phyloP scores from a whole-genome alignment of 2,329 filamentous ascomycete species.

The Fusarium chlamydosporum region DNA sequence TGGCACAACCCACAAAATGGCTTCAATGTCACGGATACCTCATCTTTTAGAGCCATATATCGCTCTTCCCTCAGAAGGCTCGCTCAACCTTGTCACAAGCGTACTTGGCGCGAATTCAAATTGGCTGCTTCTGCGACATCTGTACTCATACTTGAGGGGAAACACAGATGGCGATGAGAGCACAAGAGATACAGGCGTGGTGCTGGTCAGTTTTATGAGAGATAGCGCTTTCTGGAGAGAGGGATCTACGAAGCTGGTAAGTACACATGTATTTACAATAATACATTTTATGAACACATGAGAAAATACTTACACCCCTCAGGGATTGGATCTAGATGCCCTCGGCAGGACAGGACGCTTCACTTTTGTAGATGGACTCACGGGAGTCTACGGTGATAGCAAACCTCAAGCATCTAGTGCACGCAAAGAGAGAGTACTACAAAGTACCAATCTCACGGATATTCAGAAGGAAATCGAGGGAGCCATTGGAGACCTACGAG shows the following conservation, averaged over 20 bases:
- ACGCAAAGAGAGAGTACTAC: slow-evolving; percentile 49
- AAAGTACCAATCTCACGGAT: slow-evolving; percentile 53
- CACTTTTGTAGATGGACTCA: slow-evolving; percentile 81
- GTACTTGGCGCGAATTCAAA: slow-evolving; percentile 75
- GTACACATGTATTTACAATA: background rate
- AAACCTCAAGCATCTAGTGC: slow-evolving; percentile 2
- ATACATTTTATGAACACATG: background rate
- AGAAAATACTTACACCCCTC: slow-evolving; percentile 6
- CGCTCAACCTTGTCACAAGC: slow-evolving; percentile 76
- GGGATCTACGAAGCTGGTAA: slow-evolving; percentile 75
- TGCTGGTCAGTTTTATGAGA: slow-evolving; percentile 87
- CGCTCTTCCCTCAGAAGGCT: slow-evolving; percentile 67
- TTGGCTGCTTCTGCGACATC: slow-evolving; percentile 73
- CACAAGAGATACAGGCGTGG: slow-evolving; percentile 64
- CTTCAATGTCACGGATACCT: slow-evolving; percentile 67
- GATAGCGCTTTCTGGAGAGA: slow-evolving; percentile 84
- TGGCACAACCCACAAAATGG: slow-evolving; percentile 26
- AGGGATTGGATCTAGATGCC: slow-evolving; percentile 80
- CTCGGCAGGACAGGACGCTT: slow-evolving; percentile 72
- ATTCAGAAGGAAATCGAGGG: slow-evolving; percentile 58
- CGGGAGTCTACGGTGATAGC: slow-evolving; percentile 63
- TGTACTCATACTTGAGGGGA: slow-evolving; percentile 62
- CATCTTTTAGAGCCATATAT: slow-evolving; percentile 76
- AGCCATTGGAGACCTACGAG: slow-evolving; percentile 56
- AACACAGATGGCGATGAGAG: slow-evolving; percentile 37